These are phyloP conservation scores for Euphrasia confusa DNA, from an alignment of 257 asterid genomes.

Conservation along the genomic window DNA sequence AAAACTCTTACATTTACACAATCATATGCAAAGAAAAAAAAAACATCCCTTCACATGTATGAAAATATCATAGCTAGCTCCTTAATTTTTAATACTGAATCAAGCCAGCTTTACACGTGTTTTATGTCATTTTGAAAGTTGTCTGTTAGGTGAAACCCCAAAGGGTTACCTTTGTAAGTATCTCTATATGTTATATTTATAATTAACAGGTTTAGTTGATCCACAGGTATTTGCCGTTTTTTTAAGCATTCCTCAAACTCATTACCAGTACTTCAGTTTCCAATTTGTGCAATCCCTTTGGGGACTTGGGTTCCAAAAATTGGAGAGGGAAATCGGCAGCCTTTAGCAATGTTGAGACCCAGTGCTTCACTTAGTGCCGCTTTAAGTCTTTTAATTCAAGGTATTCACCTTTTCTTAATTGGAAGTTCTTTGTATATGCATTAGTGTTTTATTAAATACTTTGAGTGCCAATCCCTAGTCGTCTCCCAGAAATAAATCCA, in stretches of 20 bases:
- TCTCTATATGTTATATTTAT: not conserved
- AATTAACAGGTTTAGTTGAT: conserved; percentile 23
- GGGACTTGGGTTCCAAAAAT: conserved; percentile 96
- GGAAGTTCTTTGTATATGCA: not conserved
- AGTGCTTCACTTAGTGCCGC: conserved; percentile 82
- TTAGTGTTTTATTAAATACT: conserved; percentile 9
- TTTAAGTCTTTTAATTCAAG: conserved; percentile 76
- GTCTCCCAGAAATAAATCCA: not conserved
- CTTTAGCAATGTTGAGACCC: conserved; percentile 85
- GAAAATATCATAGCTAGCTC: too few species aligned
- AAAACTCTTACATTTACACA: too few species aligned
- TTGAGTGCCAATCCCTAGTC: conserved; percentile 3
- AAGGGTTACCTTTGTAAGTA: too few species aligned
- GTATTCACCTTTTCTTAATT: conserved; percentile 27
- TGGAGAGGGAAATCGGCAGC: conserved; percentile 71
- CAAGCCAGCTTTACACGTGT: too few species aligned
- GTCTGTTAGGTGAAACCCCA: too few species aligned
- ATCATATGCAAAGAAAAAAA: too few species aligned
- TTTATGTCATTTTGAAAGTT: too few species aligned
- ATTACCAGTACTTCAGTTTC: conserved; percentile 70
- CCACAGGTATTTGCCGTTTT: conserved; percentile 76
- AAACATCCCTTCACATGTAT: too few species aligned
- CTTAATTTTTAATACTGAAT: too few species aligned
- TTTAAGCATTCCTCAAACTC: conserved; percentile 78
- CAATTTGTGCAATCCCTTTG: conserved; percentile 66